These are phyloP conservation scores for Xylariaceae sp. DNA, from an alignment of 2,329 filamentous ascomycete species.

Conservation along the genomic window DNA sequence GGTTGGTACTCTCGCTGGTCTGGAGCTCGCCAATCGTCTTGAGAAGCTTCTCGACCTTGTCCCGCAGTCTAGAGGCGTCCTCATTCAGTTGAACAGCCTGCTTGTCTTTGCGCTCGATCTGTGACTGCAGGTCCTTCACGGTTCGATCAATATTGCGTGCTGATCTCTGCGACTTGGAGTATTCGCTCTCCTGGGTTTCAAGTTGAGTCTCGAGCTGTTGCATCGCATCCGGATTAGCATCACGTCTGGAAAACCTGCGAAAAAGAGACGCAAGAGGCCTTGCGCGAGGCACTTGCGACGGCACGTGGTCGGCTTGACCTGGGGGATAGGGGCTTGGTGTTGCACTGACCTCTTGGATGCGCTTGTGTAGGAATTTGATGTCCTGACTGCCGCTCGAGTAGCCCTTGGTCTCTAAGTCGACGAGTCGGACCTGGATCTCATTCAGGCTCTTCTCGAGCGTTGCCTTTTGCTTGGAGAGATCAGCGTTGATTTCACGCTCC, in stretches of 20 bases:
- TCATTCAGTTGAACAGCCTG: slow-evolving; percentile 74
- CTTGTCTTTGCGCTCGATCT: slow-evolving; percentile 92
- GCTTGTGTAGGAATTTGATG: slow-evolving; percentile 87
- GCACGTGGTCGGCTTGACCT: slow-evolving; percentile 5
- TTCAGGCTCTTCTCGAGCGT: slow-evolving; percentile 83
- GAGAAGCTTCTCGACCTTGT: slow-evolving; percentile 86
- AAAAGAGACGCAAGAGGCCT: slow-evolving; percentile 24
- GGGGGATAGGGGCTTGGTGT: slow-evolving; percentile 13
- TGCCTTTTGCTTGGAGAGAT: slow-evolving; percentile 85
- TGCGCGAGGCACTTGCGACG: slow-evolving; percentile 9
- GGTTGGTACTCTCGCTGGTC: slow-evolving; percentile 72
- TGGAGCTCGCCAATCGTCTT: slow-evolving; percentile 92
- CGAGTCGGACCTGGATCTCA: slow-evolving; percentile 80
- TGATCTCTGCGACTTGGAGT: slow-evolving; percentile 75
- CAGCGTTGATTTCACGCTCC: slow-evolving; percentile 75
- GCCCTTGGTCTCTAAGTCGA: slow-evolving; percentile 94
- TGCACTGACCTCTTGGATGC: slow-evolving; percentile 81
- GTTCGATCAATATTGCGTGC: slow-evolving; percentile 89
- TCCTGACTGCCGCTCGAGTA: slow-evolving; percentile 93
- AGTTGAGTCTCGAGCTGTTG: slow-evolving; percentile 78
- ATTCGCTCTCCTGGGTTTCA: slow-evolving; percentile 73
- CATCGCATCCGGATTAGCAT: slow-evolving; percentile 28
- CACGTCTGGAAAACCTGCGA: slow-evolving; percentile 22
- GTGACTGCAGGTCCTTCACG: slow-evolving; percentile 85
- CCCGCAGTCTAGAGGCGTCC: slow-evolving; percentile 77